Conservation (phyloP, 495 filamentous ascomycete genomes). For the Podospora didyma region DNA sequence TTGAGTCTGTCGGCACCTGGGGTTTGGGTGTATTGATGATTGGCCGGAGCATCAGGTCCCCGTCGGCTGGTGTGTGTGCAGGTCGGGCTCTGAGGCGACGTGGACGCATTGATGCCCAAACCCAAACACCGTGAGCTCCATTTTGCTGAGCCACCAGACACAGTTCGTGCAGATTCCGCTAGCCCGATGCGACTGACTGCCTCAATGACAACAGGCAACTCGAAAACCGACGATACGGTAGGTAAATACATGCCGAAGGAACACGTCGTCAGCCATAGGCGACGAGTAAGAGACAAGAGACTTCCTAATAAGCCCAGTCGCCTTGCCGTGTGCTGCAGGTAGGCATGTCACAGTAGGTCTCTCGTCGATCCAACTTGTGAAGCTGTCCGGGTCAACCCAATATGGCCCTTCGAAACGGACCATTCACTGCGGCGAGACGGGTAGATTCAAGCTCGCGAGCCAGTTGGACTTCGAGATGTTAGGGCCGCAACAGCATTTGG, state of each 20-base stretch:
- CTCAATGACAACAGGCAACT: not conserved
- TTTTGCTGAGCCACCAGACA: conserved; percentile 6
- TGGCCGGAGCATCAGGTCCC: conserved; percentile 15
- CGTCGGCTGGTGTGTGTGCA: conserved; percentile 10
- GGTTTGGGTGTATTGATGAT: conserved; percentile 12
- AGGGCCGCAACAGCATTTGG: not conserved
- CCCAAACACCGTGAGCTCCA: conserved; percentile 14
- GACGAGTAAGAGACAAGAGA: not conserved
- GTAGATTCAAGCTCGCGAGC: not conserved
- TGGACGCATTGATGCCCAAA: conserved; percentile 36
- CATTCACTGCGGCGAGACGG: conserved; percentile 1
- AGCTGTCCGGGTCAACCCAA: not conserved
- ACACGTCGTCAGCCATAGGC: conserved; percentile 6
- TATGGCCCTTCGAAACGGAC: conserved; percentile 1
- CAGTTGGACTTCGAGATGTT: conserved; percentile 1
- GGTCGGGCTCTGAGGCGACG: conserved; percentile 21
- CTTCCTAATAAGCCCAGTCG: not conserved
- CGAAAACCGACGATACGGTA: conserved; percentile 10
- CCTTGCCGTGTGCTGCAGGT: not conserved
- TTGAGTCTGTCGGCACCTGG: not conserved
- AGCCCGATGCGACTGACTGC: conserved; percentile 12
- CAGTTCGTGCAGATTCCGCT: conserved; percentile 9
- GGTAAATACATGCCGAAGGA: conserved; percentile 8
- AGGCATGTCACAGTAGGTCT: not conserved
- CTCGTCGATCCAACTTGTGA: not conserved